Conservation (phyloP, 345 rosid genomes). For the Arabidopsis suecica region DNA sequence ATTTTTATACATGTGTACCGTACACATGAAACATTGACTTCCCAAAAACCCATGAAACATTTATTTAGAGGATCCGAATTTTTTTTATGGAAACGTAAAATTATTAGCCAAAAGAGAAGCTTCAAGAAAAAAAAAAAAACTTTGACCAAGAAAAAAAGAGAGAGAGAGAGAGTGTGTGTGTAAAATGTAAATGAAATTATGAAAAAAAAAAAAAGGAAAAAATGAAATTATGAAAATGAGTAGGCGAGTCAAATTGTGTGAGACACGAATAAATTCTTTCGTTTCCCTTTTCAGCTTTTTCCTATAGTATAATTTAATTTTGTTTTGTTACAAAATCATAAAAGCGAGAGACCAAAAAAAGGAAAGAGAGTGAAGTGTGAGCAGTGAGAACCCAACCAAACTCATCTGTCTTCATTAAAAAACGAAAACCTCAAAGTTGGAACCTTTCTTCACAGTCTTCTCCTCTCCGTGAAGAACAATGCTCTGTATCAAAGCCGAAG, state of each 20-base stretch:
- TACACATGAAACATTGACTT: neutral
- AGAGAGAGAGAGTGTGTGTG: no score
- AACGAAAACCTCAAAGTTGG: conserved; percentile 10
- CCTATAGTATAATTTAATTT: neutral
- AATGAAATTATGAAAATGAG: conserved; percentile 10
- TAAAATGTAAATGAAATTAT: no score
- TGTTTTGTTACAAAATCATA: neutral
- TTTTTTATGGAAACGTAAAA: no score
- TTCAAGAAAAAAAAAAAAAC: no score
- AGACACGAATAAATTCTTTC: conserved; percentile 41
- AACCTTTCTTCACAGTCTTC: neutral
- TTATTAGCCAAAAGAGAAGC: no score
- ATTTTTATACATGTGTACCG: neutral
- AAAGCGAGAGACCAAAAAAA: conserved; percentile 32
- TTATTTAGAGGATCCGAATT: no score
- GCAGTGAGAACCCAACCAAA: conserved; percentile 25
- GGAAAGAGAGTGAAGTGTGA: conserved; percentile 35
- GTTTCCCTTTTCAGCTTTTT: conserved; percentile 39
- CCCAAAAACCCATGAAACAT: neutral
- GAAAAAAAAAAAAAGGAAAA: no score
- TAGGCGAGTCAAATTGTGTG: conserved; percentile 32
- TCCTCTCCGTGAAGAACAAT: conserved; percentile 41
- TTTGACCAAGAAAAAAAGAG: no score
- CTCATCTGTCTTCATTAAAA: neutral
- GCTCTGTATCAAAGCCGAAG: conserved; percentile 67